Evolutionary conservation across 805 yeast genomes (phyloP), one percentile per base, ranked within the genome.

Genomic region (Nakazawaea peltata): DNA sequence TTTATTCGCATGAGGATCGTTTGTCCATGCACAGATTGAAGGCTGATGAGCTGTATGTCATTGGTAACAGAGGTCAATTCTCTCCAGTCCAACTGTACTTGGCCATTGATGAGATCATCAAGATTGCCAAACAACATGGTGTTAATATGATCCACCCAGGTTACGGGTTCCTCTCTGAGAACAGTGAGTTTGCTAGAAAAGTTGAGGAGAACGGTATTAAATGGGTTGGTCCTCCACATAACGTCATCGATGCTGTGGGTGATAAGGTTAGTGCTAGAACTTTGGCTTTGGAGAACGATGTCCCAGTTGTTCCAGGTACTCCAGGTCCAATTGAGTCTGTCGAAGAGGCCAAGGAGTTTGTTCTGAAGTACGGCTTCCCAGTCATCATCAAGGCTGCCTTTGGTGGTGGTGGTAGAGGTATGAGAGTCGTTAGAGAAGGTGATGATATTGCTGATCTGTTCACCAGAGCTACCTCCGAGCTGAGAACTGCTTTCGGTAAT

Each of bases 401-500:
- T 54, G 98, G 98, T 59, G 98, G 98, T 65, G 98, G 98, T 71
- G 98, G 98, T 56, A 79, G 97, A 65, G 98, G 98, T 74, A 92
- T 90, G 97, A 80, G 98, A 67, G 98, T 90, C 34, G 98, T 90
- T 30, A 72, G 94, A 53, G 96, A 90, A 61, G 97, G 96, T 50
- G 98, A 92, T 49, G 85, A 80, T 58, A 75, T 90, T 41, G 80
- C 57, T 30, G 97, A 90, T 57, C 97, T 97, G 25, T 90, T 92
- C 67, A 64, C 70, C 51, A 81, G 98, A 63, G 97, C 97, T 24
- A 76, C 81, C 21, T 82, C 95, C 30, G 98, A 90, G 68, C 97
- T 97, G 41, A 71, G 77, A 51, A 74, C 96, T 26, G 79, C 98
- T n/a, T 90, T 90, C 48, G 98, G 98, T 55, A 87, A 90, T 57